Base-by-base conservation (phyloP, 1,284 basidiomycete species). In the Xanthoconium separans region DNA sequence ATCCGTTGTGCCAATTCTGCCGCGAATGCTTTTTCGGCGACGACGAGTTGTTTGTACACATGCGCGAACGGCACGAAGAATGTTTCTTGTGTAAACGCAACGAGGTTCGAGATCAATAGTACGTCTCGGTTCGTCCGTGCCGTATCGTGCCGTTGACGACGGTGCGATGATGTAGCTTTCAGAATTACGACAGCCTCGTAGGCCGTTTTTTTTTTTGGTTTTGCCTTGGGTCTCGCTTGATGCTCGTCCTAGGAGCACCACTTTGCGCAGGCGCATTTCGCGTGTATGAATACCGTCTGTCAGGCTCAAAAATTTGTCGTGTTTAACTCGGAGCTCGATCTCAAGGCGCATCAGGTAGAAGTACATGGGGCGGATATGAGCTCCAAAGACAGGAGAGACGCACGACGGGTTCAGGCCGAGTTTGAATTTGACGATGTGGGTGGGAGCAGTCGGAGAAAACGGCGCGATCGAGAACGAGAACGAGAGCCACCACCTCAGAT, bases 21-120 rank as follows among this genome's bases (percentile, higher is more conserved):
- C 83, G 83, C 29, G 86, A 91, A 62, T 93, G 90, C 61, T 96
- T 91, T 79, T 98, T 96, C 70, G 78, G 87, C 30, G 88, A 90
- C 55, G 96, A 99, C 65, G 94, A 96, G 67, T 75, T 98, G n/a
- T 98, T 89, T 69, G 77, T 86, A 37, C 97, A 99, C 73, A 95
- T 98, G 89, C 84, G 95, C 44, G 89, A 95, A 66, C 78, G 77
- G 45, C 96, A 99, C 74, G 96, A 99, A 70, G 95, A 99, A 67
- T 99, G 97, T 70, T 97, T 97, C 65, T 76, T 99, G 30, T 99
- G 97, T 73, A 92, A 92, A 68, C 78, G 86, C 36, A 82, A 86
- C 53, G 93, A 88, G 6, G 68, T 93, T 44, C 77, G 81, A 57
- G 85, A 95, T 70, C 86, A 94, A 74, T 95, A 96, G 91, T 96